phyloP scores from a whole-genome alignment of 2,329 filamentous ascomycete genomes.

The Cryphonectria nitschkei region DNA sequence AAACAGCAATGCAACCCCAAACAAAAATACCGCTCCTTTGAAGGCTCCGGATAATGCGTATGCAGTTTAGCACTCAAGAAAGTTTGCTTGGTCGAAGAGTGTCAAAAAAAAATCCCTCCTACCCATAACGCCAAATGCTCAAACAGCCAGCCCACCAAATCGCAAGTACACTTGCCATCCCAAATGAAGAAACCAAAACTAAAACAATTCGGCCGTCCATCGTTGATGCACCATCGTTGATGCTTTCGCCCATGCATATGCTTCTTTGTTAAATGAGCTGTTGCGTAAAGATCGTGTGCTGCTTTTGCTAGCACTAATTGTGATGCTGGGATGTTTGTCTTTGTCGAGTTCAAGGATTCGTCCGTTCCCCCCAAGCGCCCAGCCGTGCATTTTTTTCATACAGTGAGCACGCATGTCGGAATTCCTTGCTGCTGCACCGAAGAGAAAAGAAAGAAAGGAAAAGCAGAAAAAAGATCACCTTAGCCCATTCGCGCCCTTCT shows the following conservation, averaged over 20 bases:
- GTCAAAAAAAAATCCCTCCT: not conserved
- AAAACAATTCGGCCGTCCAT: conserved; percentile 12
- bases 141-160: not conserved
- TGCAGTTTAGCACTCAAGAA: not conserved
- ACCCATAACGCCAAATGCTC: conserved; percentile 13
- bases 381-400: not conserved
- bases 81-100: not conserved
- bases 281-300: conserved; percentile 9
- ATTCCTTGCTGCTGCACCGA: not conserved
- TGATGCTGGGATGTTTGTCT: conserved; percentile 14
- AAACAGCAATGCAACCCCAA: conserved; percentile 10
- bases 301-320: not conserved
- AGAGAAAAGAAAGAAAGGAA: not conserved
- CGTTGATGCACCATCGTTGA: conserved; percentile 9
- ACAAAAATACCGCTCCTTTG: conserved; percentile 3
- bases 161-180: not conserved
- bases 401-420: not conserved
- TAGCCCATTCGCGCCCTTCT: conserved; percentile 44
- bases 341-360: not conserved
- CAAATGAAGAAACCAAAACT: not conserved
- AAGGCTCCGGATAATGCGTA: conserved; percentile 16
- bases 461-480: conserved; percentile 28
- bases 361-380: not conserved
- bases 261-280: conserved; percentile 2
- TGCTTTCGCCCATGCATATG: not conserved